Percentiles rank a stretch among this genome's conserved stretches.
These are phyloP conservation scores for Pythium volutum DNA, from an alignment of 352 stramenopile species.

Conservation along the genomic window DNA sequence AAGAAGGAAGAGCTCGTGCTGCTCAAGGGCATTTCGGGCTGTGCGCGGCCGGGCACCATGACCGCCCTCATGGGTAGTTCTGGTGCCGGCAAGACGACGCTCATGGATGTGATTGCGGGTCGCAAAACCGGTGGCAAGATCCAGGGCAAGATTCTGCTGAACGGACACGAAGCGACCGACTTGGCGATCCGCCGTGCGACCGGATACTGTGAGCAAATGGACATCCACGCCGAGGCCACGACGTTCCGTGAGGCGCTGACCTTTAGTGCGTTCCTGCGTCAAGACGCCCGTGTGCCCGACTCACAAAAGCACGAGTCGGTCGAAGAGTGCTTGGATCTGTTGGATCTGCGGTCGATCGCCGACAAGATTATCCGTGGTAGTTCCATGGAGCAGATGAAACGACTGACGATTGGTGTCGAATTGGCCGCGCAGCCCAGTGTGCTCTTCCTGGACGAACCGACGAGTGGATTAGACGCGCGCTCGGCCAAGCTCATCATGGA, in stretches of 20 bases:
- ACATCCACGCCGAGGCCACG: background rate
- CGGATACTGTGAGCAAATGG: conserved; percentile 40
- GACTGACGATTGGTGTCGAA: conserved; percentile 50
- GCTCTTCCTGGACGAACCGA: conserved; percentile 80
- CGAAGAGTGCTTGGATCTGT: conserved; percentile 30
- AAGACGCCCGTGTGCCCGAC: conserved; percentile 22
- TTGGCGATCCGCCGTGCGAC: conserved; percentile 35
- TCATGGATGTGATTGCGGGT: conserved; percentile 93
- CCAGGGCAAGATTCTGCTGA: conserved; percentile 82
- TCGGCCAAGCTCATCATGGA: conserved; percentile 75
- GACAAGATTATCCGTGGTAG: conserved; percentile 38
- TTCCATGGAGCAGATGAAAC: conserved; percentile 50
- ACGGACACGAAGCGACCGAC: conserved; percentile 76
- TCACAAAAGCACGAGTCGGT: conserved; percentile 35
- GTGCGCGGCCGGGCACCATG: conserved; percentile 42
- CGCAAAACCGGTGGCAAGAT: conserved; percentile 88
- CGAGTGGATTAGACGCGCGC: conserved; percentile 83
- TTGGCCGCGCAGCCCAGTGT: conserved; percentile 77
- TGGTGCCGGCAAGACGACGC: conserved; percentile 90
- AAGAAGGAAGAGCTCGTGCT: conserved; percentile 35
- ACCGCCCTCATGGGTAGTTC: conserved; percentile 65
- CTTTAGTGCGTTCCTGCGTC: background rate
- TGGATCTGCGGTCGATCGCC: conserved; percentile 30
- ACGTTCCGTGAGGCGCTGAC: background rate
- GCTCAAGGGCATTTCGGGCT: conserved; percentile 51